Percentiles rank a stretch among this genome's conserved stretches.
Evolutionary conservation across 2,329 filamentous ascomycete genomes (phyloP).

Genomic region (Paracamarosporium sp.): DNA sequence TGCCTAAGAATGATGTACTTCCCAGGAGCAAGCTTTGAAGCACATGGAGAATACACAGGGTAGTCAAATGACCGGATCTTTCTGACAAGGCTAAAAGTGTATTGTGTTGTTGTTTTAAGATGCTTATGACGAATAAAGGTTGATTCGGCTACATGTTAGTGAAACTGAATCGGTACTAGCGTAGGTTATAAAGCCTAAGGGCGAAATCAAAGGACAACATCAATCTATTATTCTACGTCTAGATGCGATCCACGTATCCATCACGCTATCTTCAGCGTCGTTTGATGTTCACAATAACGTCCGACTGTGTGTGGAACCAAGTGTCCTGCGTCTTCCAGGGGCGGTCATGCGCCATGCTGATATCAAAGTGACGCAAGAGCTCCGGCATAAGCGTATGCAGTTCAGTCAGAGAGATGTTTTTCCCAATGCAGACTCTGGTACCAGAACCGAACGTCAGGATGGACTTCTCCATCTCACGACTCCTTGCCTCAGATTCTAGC

Average conservation of each 20-base stretch:
- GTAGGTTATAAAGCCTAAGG: too few species aligned
- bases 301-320: constrained; percentile 25
- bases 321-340: constrained; percentile 19
- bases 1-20: too few species aligned
- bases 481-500: constrained; percentile 38
- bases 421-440: constrained; percentile 29
- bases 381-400: constrained; percentile 23
- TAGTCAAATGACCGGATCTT: too few species aligned
- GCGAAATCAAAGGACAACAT: not conserved
- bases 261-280: not conserved
- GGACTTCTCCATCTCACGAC: constrained; percentile 25
- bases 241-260: not conserved
- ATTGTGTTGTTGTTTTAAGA: too few species aligned
- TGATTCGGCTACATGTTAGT: too few species aligned
- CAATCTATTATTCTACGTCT: not conserved
- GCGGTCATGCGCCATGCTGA: constrained; percentile 19
- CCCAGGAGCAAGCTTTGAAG: too few species aligned
- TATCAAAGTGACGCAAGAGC: constrained; percentile 20
- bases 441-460: constrained; percentile 25
- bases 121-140: too few species aligned
- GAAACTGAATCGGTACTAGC: too few species aligned
- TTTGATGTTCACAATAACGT: constrained; percentile 16
- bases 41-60: too few species aligned
- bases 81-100: too few species aligned
- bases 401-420: constrained; percentile 27